phyloP scores from a whole-genome alignment of 108 stramenopile genomes.

The Pelagomonas calceolata region DNA sequence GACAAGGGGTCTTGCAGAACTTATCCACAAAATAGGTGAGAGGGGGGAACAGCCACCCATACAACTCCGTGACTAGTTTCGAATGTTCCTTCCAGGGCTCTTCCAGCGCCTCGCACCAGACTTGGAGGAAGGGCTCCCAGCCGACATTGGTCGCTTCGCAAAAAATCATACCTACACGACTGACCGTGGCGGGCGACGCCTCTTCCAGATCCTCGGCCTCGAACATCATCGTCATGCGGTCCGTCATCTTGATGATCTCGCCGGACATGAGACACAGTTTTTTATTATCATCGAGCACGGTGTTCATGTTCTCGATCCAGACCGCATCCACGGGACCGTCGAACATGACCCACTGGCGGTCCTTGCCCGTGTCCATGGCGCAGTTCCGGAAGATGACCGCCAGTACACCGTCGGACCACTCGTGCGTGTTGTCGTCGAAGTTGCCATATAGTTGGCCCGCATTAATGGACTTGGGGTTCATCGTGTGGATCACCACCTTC shows the following conservation, averaged over 20 bases:
- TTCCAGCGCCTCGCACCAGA: slow-evolving; percentile 38
- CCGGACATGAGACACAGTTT: slow-evolving; percentile 50
- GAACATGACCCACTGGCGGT: slow-evolving; percentile 50
- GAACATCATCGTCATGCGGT: slow-evolving; percentile 60
- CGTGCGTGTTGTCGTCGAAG: slow-evolving; percentile 52
- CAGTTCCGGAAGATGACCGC: slow-evolving; percentile 47
- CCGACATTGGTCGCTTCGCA: slow-evolving; percentile 45
- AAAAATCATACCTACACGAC: slow-evolving; percentile 55
- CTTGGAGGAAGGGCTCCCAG: slow-evolving; percentile 41
- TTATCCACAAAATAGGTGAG: slow-evolving; percentile 37
- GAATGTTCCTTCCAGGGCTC: slow-evolving; percentile 17
- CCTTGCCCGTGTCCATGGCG: slow-evolving; percentile 33
- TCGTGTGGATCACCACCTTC: slow-evolving; percentile 36
- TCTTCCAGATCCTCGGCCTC: slow-evolving; percentile 53
- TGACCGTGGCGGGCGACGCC: slow-evolving; percentile 51
- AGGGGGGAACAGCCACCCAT: slow-evolving; percentile 42
- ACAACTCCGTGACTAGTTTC: slow-evolving; percentile 27
- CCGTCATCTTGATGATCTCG: slow-evolving; percentile 56
- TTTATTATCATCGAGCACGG: slow-evolving; percentile 57
- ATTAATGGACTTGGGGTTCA: slow-evolving; percentile 51
- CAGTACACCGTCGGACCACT: slow-evolving; percentile 50
- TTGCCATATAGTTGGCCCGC: slow-evolving; percentile 47
- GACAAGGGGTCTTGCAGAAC: slow-evolving; percentile 28
- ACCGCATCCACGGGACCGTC: slow-evolving; percentile 57
- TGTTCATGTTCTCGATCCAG: slow-evolving; percentile 64